Base-by-base conservation (phyloP, 73 alveolate genomes). In the Tetrahymena thermophila region DNA sequence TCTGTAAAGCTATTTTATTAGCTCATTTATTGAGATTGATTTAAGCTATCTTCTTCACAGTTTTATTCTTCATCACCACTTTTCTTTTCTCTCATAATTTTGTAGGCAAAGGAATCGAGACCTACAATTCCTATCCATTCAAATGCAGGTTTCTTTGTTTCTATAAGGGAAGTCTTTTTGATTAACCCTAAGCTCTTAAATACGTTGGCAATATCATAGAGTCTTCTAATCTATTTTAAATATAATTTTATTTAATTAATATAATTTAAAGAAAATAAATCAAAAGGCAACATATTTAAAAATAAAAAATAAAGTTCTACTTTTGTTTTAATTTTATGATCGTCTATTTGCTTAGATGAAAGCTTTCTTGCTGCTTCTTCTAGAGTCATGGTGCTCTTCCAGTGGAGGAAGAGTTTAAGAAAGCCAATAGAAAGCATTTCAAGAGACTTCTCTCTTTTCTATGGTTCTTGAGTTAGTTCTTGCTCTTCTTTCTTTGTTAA, bases 131-230 rank as follows among this genome's bases (percentile, higher is more conserved):
- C 99, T 19, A 97, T 94, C 99, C 99, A 97, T 89, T 97, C 85
- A 93, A 98, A 98, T 34, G 99, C 99, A 17, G 99, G 98, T 71
- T 98, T 98, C 83, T 96, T 98, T 23, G 97, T 93, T 13, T 55
- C 89, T 31, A 96, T 94, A 8, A 96, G 84, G 44, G 95, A 96
- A 23, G 98, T 98, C 85, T 97, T 97, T 94, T 97, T 94, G 40
- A 98, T 98, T n/a, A 98, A 83, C 13, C 98, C 98, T 84, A 98
- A 96, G n/a, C 98, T 94, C 50, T 94, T 94, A 23, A 98, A 93
- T 23, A 98, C 99, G 95, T 98, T 98, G 35, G 99, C 99, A 25
- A 98, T 98, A 85, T 98, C 99, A 94, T 98, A 98, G 44, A 96
- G 96, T 83, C 99, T 93, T 50, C 99, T 84, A 17, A 98, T 97